A percentile compares a stretch with the other conserved stretches of the same genome.
Evolutionary conservation across 2,329 filamentous ascomycete genomes (phyloP).

Genomic region (Coniochaeta sp.): DNA sequence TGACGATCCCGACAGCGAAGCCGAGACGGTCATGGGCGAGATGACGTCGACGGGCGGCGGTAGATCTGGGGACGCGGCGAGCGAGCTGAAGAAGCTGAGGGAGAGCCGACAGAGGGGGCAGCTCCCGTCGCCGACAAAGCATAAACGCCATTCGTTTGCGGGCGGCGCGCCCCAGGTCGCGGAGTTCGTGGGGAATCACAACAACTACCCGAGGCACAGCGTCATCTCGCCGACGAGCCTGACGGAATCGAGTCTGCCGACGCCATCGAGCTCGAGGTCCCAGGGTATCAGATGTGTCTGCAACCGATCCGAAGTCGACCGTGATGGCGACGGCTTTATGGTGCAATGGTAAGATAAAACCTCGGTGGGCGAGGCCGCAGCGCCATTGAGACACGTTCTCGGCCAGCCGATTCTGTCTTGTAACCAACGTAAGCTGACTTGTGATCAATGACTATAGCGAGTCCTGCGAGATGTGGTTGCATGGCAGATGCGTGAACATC

Average conservation of each 20-base stretch:
- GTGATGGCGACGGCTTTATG: constrained; percentile 46
- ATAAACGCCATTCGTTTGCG: constrained; percentile 24
- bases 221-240: constrained; percentile 45
- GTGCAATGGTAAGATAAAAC: constrained; percentile 50
- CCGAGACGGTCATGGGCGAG: constrained; percentile 50
- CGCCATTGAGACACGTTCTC: too few species aligned
- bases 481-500: constrained; percentile 56
- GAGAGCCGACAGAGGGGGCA: constrained; percentile 31
- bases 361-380: neutral
- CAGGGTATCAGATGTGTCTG: constrained; percentile 52
- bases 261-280: constrained; percentile 33
- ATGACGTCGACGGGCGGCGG: constrained; percentile 11
- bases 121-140: constrained; percentile 21
- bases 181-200: constrained; percentile 11
- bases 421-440: neutral
- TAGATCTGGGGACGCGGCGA: constrained; percentile 46
- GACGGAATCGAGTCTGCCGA: constrained; percentile 39
- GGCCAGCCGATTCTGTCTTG: too few species aligned
- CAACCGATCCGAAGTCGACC: constrained; percentile 31
- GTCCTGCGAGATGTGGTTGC: constrained; percentile 59
- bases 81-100: constrained; percentile 52
- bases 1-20: constrained; percentile 45
- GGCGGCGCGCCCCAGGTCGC: constrained; percentile 15
- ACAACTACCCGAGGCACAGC: constrained; percentile 21
- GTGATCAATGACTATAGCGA: constrained; percentile 35